Evolutionary conservation across 2,329 filamentous ascomycete species (phyloP).

Genomic region (Alternaria panax): DNA sequence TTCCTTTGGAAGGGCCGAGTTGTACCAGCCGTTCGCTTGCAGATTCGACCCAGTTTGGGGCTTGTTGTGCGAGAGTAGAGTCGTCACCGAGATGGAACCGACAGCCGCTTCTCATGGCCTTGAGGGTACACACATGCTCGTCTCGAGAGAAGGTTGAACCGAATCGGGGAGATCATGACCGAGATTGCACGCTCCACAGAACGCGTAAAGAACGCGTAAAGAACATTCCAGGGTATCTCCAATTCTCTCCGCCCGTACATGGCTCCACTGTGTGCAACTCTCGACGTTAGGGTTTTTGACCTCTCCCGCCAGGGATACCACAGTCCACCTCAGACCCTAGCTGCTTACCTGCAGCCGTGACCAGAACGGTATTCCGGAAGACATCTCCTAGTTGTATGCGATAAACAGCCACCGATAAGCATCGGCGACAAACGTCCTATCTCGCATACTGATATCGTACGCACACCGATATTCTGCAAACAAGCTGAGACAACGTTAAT

Average conservation of each 20-base stretch:
- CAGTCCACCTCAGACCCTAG: slow-evolving; percentile 5
- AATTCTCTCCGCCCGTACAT: neutral
- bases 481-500: slow-evolving; percentile 7
- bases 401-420: slow-evolving; percentile 5
- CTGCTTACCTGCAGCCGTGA: neutral
- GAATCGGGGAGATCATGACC: neutral
- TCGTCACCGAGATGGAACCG: neutral
- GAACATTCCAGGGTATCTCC: neutral
- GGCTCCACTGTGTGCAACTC: slow-evolving; percentile 9
- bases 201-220: slow-evolving; percentile 7
- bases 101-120: slow-evolving; percentile 1
- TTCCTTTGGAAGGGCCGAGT: slow-evolving; percentile 6
- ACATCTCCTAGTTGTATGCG: slow-evolving; percentile 6
- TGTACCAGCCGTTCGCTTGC: slow-evolving; percentile 5
- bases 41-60: neutral
- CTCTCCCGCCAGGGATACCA: slow-evolving; percentile 3
- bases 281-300: slow-evolving; percentile 16
- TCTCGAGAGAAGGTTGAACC: neutral
- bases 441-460: neutral
- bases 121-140: neutral
- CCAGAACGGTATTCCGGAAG: neutral
- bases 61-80: neutral
- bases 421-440: neutral
- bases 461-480: slow-evolving; percentile 5
- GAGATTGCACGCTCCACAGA: slow-evolving; percentile 3